phyloP scores from a whole-genome alignment of 2,329 filamentous ascomycete species.

The Elsinoe arachidis region DNA sequence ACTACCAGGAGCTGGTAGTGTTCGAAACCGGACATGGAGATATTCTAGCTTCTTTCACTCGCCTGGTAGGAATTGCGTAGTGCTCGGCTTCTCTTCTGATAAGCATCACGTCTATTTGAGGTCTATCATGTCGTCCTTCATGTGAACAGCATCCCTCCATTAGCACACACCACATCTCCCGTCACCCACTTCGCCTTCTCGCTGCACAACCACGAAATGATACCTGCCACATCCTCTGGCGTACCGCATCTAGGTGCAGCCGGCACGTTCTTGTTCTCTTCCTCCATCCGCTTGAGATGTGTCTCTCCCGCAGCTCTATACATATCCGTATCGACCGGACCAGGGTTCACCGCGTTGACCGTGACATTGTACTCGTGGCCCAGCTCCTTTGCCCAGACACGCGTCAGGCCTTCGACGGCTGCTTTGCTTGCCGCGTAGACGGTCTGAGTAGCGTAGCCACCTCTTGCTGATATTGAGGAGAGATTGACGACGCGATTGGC shows the following conservation, averaged over 20 bases:
- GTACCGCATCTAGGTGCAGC: slow-evolving; percentile 11
- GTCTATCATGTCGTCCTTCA: not conserved
- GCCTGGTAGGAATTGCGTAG: no score
- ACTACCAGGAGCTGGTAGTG: no score
- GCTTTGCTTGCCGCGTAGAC: slow-evolving; percentile 35
- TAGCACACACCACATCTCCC: slow-evolving; percentile 11
- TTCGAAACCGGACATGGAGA: no score
- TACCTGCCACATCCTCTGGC: slow-evolving; percentile 10
- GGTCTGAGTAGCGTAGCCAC: slow-evolving; percentile 47
- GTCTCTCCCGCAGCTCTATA: slow-evolving; percentile 16
- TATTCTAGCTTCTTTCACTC: no score
- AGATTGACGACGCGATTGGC: slow-evolving; percentile 47
- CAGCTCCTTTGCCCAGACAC: slow-evolving; percentile 15
- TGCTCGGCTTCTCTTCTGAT: no score
- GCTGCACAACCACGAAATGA: slow-evolving; percentile 12
- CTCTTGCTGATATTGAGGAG: slow-evolving; percentile 46
- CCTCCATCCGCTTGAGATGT: slow-evolving; percentile 16
- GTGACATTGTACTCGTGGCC: slow-evolving; percentile 17
- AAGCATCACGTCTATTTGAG: no score
- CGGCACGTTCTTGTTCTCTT: slow-evolving; percentile 6
- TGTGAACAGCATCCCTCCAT: slow-evolving; percentile 13
- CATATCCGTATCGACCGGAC: slow-evolving; percentile 18
- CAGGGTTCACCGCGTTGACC: slow-evolving; percentile 16
- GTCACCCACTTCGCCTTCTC: slow-evolving; percentile 11
- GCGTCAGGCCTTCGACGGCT: slow-evolving; percentile 15